Conservation (phyloP, 2,329 filamentous ascomycete genomes). For the Fusarium annulatum region DNA sequence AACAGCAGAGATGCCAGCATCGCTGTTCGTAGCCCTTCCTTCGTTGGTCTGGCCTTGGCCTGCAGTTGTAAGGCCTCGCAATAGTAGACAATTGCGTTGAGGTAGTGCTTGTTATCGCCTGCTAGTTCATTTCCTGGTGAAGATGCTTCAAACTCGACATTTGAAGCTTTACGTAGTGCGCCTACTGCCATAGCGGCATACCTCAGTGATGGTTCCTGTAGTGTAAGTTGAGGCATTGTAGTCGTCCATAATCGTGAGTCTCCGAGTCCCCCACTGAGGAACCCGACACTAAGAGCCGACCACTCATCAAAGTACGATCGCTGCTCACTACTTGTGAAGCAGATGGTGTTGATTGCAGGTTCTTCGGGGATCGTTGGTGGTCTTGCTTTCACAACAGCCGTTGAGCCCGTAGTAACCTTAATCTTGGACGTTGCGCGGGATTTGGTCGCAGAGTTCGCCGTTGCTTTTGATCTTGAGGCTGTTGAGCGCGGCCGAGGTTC, state of each 20-base stretch:
- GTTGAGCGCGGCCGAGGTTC: constrained; percentile 18
- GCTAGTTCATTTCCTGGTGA: constrained; percentile 33
- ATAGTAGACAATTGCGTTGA: constrained; percentile 55
- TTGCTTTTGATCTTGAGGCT: constrained; percentile 12
- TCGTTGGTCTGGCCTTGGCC: constrained; percentile 50
- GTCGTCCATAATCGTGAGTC: constrained; percentile 53
- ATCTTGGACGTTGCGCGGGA: constrained; percentile 22
- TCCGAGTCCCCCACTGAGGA: constrained; percentile 51
- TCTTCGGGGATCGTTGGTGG: constrained; percentile 48
- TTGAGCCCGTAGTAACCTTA: constrained; percentile 29
- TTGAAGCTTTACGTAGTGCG: constrained; percentile 51
- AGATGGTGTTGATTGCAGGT: constrained; percentile 49
- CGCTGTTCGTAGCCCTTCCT: constrained; percentile 53
- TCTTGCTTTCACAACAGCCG: constrained; percentile 47
- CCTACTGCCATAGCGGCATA: constrained; percentile 56
- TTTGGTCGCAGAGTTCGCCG: constrained; percentile 6
- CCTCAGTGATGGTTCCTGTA: constrained; percentile 52
- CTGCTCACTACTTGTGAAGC: constrained; percentile 51
- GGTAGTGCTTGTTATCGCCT: constrained; percentile 51
- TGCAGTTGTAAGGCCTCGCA: constrained; percentile 56
- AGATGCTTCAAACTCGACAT: constrained; percentile 35
- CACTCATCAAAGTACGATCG: constrained; percentile 54
- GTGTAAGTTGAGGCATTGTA: constrained; percentile 55
- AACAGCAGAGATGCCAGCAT: constrained; percentile 55
- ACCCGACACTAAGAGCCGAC: constrained; percentile 50